phyloP scores from a whole-genome alignment of 345 rosid genomes.

The Hibiscus tridactylites region DNA sequence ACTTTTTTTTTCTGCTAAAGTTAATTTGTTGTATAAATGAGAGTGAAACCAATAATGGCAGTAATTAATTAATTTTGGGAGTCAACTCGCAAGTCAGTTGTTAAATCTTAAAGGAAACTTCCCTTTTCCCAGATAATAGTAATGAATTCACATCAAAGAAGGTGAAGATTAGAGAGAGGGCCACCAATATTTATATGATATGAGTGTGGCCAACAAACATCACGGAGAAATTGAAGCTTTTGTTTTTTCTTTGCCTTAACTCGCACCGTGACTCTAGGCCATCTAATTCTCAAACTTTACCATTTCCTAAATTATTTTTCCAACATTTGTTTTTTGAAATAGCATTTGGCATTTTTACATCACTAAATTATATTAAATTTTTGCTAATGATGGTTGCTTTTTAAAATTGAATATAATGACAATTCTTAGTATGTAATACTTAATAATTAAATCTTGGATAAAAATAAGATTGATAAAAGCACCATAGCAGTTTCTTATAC shows the following conservation, averaged over 20 bases:
- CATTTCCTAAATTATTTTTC: too few relatives aligned
- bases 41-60: background rate
- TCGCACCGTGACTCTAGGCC: background rate
- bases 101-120: background rate
- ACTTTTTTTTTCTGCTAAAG: background rate
- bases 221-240: background rate
- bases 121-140: background rate
- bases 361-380: too few relatives aligned
- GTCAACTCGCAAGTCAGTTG: background rate
- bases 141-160: background rate
- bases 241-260: background rate
- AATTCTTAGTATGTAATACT: too few relatives aligned
- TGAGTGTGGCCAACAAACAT: background rate
- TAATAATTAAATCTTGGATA: too few relatives aligned
- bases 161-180: background rate
- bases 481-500: too few relatives aligned
- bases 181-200: background rate
- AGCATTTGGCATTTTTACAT: too few relatives aligned
- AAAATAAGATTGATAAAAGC: too few relatives aligned
- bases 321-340: too few relatives aligned
- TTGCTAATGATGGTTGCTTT: too few relatives aligned
- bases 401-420: too few relatives aligned
- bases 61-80: too few relatives aligned
- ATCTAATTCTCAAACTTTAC: background rate
- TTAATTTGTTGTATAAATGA: background rate